A percentile compares a stretch with the other conserved stretches of the same genome.
Evolutionary conservation across 805 yeast species (phyloP).

Genomic region (Spathaspora gorwiae): DNA sequence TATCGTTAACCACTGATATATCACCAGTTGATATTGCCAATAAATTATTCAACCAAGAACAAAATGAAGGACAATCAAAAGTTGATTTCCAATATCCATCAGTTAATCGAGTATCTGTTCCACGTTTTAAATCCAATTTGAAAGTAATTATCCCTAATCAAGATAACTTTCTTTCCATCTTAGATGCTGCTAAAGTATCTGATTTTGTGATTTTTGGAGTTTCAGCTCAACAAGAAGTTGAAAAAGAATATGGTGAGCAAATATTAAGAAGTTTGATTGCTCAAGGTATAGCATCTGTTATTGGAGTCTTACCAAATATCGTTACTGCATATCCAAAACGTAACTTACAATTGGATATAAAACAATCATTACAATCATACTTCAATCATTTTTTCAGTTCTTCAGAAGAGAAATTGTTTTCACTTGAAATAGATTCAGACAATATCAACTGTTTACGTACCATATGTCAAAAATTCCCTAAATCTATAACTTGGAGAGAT

Average conservation of each 20-base stretch:
- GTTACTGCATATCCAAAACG: conserved; percentile 63
- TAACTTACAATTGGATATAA: conserved; percentile 66
- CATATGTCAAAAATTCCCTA: conserved; percentile 83
- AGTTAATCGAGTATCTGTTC: conserved; percentile 49
- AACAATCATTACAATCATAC: conserved; percentile 40
- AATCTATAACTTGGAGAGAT: conserved; percentile 87
- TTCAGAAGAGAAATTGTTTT: conserved; percentile 69
- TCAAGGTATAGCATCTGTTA: conserved; percentile 83
- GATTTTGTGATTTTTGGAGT: conserved; percentile 89
- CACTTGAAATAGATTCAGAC: conserved; percentile 65
- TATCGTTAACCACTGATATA: conserved; percentile 75
- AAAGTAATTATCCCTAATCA: conserved; percentile 72
- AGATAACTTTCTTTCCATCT: conserved; percentile 57
- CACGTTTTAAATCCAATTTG: conserved; percentile 69
- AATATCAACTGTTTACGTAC: conserved; percentile 67
- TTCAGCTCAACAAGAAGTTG: conserved; percentile 82
- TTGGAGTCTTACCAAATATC: conserved; percentile 76
- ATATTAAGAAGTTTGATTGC: conserved; percentile 81
- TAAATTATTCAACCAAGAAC: conserved; percentile 42
- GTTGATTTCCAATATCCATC: conserved; percentile 37
- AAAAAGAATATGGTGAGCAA: conserved; percentile 76
- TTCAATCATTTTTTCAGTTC: conserved; percentile 46
- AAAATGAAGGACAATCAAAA: conserved; percentile 20
- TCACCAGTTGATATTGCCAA: conserved; percentile 51
- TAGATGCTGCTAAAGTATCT: conserved; percentile 85